A percentile compares a stretch with the other conserved stretches of the same genome.
Evolutionary conservation across 2,329 filamentous ascomycete species (phyloP).

Genomic region (Paracamarosporium sp.): DNA sequence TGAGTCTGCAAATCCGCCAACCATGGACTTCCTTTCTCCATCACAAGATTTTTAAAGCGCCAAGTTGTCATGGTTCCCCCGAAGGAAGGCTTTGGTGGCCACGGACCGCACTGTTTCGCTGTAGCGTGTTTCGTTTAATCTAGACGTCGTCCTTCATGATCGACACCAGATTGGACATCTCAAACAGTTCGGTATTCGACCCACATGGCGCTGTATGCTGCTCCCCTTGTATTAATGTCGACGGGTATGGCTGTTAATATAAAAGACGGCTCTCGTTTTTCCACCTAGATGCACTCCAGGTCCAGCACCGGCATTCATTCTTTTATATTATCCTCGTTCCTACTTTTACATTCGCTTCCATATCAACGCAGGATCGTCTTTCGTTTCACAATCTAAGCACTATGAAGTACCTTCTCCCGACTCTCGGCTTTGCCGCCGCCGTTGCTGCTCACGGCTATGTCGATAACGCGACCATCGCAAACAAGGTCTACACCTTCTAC

Average conservation of each 20-base stretch:
- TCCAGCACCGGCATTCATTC: slow-evolving; percentile 25
- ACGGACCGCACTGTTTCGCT: slow-evolving; percentile 15
- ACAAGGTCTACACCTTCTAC: slow-evolving; percentile 41
- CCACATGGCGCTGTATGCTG: slow-evolving; percentile 10
- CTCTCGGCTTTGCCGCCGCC: slow-evolving; percentile 33
- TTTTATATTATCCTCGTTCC: slow-evolving; percentile 8
- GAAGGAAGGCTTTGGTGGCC: slow-evolving; percentile 12
- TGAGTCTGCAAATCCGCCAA: slow-evolving; percentile 7
- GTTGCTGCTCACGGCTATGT: slow-evolving; percentile 46
- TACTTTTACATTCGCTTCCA: slow-evolving; percentile 4
- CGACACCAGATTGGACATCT: slow-evolving; percentile 26
- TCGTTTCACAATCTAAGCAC: slow-evolving; percentile 20
- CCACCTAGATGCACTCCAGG: slow-evolving; percentile 20
- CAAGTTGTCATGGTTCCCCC: slow-evolving; percentile 11
- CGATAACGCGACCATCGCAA: slow-evolving; percentile 42
- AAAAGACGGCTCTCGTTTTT: slow-evolving; percentile 27
- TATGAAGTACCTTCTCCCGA: slow-evolving; percentile 42
- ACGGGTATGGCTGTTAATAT: slow-evolving; percentile 5
- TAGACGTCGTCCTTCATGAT: slow-evolving; percentile 35
- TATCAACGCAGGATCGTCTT: slow-evolving; percentile 7
- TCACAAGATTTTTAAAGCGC: background rate
- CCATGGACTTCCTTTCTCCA: background rate
- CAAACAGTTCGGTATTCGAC: slow-evolving; percentile 22
- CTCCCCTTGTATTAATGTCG: slow-evolving; percentile 8
- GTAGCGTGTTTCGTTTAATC: slow-evolving; percentile 42